These are phyloP conservation scores for Phytophthora pseudosyringae DNA, from an alignment of 352 stramenopile species.

Conservation along the genomic window DNA sequence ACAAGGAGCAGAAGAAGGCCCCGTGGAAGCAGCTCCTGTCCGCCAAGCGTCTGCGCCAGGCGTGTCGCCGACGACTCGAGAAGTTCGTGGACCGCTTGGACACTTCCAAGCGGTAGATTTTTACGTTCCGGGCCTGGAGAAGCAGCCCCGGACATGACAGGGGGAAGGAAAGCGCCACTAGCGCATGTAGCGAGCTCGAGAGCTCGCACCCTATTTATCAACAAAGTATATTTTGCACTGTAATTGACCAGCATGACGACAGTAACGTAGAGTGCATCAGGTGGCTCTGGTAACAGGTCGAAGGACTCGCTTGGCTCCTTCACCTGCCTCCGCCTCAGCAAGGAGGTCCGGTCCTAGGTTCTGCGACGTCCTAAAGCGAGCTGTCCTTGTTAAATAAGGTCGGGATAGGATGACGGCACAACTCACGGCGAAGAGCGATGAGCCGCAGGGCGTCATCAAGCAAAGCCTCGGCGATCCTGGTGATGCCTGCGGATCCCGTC, in stretches of 20 bases:
- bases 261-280: no score
- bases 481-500: constrained; percentile 15
- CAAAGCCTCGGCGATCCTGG: constrained; percentile 11
- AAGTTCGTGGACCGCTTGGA: constrained; percentile 70
- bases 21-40: constrained; percentile 55
- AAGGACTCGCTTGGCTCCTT: no score
- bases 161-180: constrained; percentile 7
- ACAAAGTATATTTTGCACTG: constrained; percentile 25
- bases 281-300: neutral
- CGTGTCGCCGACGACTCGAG: constrained; percentile 61
- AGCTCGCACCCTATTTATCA: constrained; percentile 35
- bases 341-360: neutral
- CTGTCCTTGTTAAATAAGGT: neutral
- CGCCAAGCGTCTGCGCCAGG: constrained; percentile 40
- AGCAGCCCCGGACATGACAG: constrained; percentile 9
- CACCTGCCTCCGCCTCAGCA: neutral
- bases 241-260: no score
- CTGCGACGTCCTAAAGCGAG: neutral
- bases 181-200: constrained; percentile 24
- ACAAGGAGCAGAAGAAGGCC: constrained; percentile 57
- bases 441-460: constrained; percentile 13
- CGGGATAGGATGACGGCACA: constrained; percentile 6
- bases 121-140: constrained; percentile 9
- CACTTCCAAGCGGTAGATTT: constrained; percentile 42
- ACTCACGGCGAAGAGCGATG: neutral